Base-by-base conservation (phyloP, 2,329 filamentous ascomycete species). In the Colletotrichum sp. region DNA sequence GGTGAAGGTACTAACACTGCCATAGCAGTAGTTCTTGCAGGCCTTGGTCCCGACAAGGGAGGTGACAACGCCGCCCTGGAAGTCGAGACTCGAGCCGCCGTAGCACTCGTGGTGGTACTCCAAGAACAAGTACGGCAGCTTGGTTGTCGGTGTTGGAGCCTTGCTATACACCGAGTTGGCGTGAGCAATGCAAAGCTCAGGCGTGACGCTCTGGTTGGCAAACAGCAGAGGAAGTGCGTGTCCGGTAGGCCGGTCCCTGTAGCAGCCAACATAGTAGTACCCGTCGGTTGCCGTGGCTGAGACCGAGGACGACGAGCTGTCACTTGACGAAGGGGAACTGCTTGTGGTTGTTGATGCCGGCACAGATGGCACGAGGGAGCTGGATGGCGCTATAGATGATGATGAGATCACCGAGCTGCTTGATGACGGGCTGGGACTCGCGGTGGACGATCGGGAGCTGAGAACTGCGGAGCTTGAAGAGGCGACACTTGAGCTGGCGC, bases 41-140 rank as follows among this genome's bases (percentile, higher is more conserved):
- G 81, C 83, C 18, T 79, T 79, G 3, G 77, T 77, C 28, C 82
- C 83, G 7, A 80, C 76, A 6, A 84, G 78, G 12, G 79, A 78
- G 0, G 80, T 80, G 10, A 81, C 75, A 7, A 77, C 76, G 24
- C 71, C 77, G 65, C 78, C 78, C 55, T 75, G 66, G 76, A 81
- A 81, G 68, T 81, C 66, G 57, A 79, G 76, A 7, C 32, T 77
- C 18, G 74, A 79, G 7, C 80, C 82, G 6, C 80, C 81, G 72
- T 84, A 83, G 78, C 82, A 85, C 77, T 84, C 82, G 69, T 80
- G 78, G 57, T 84, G 82, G 75, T 84, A 84, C 72, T 85, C 82
- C 24, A 84, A 52, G 44, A 79, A 82, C 6, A 81, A 73, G 59
- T 82, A 84, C 13, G 78, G 77, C 21, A 79, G 71, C 62, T 76